These are phyloP conservation scores for Kwoniella bestiolae DNA, from an alignment of 768 basidiomycete species.

Conservation along the genomic window DNA sequence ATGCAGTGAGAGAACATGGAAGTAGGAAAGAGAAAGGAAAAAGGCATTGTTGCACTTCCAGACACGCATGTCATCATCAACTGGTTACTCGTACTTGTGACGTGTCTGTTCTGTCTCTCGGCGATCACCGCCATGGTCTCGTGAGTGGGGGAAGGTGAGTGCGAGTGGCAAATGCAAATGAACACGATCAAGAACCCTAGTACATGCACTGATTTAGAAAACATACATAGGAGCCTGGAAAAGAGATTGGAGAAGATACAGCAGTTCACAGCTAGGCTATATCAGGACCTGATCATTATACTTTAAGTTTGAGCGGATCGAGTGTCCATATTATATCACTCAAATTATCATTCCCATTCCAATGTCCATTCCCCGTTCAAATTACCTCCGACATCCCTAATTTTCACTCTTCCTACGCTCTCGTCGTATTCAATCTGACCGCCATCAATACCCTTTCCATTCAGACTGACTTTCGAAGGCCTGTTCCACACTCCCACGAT, in stretches of 20 bases:
- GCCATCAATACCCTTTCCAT: slow-evolving; percentile 55
- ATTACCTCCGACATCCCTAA: slow-evolving; percentile 58
- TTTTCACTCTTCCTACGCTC: slow-evolving; percentile 60
- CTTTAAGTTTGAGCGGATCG: too few species aligned
- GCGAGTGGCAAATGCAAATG: not conserved
- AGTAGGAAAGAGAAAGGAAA: not conserved
- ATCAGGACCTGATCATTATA: too few species aligned
- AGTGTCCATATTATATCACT: too few species aligned
- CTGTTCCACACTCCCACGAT: slow-evolving; percentile 63
- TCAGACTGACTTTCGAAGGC: slow-evolving; percentile 60
- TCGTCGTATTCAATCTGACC: slow-evolving; percentile 60
- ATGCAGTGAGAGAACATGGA: not conserved
- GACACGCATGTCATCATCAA: not conserved
- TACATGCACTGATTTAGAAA: too few species aligned
- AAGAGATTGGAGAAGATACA: too few species aligned
- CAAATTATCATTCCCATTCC: slow-evolving; percentile 59
- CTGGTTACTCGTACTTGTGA: too few species aligned
- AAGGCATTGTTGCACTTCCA: too few species aligned
- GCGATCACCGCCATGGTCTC: not conserved
- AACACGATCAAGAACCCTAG: not conserved
- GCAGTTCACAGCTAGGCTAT: too few species aligned
- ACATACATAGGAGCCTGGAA: too few species aligned
- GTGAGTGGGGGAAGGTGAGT: too few species aligned
- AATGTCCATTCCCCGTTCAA: slow-evolving; percentile 60
- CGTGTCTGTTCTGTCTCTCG: not conserved